Percentiles rank a stretch among this genome's conserved stretches.
Conservation (phyloP, 768 basidiomycete species). For the Cystoderma amianthinum region DNA sequence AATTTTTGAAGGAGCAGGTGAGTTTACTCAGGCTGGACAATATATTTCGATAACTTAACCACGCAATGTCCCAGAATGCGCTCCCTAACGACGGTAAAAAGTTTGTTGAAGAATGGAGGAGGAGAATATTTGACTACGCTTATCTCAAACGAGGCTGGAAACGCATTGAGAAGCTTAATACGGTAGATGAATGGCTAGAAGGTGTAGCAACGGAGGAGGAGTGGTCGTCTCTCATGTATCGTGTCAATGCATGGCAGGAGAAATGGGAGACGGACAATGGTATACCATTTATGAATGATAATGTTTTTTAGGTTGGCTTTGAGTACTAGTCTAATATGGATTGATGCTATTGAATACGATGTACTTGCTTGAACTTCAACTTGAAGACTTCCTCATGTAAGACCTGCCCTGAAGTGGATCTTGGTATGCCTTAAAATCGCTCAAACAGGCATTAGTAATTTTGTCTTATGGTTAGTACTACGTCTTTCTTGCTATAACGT, state of each 20-base stretch:
- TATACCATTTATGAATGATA: slow-evolving; percentile 12
- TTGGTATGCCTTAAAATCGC: slow-evolving; percentile 19
- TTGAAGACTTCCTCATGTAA: not conserved
- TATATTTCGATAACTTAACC: not conserved
- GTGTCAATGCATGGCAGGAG: slow-evolving; percentile 40
- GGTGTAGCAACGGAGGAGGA: slow-evolving; percentile 44
- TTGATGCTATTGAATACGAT: not conserved
- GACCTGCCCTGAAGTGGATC: slow-evolving; percentile 26
- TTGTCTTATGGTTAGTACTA: slow-evolving; percentile 27
- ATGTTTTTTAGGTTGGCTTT: slow-evolving; percentile 9
- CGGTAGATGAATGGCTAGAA: slow-evolving; percentile 33
- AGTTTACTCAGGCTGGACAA: slow-evolving; percentile 3
- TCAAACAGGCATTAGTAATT: slow-evolving; percentile 3
- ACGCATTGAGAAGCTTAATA: slow-evolving; percentile 33
- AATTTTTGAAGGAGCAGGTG: slow-evolving; percentile 24
- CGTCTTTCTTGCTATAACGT: slow-evolving; percentile 3
- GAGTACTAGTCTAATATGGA: not conserved
- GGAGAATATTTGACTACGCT: slow-evolving; percentile 21
- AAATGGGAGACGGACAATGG: slow-evolving; percentile 40
- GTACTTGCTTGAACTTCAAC: not conserved
- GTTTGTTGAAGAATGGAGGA: slow-evolving; percentile 46
- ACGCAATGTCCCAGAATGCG: slow-evolving; percentile 17
- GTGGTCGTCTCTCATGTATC: slow-evolving; percentile 41
- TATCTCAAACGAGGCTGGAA: slow-evolving; percentile 36
- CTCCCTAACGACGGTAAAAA: slow-evolving; percentile 34